Base-by-base conservation (phyloP, 345 rosid genomes). In the Lepidium africanum region DNA sequence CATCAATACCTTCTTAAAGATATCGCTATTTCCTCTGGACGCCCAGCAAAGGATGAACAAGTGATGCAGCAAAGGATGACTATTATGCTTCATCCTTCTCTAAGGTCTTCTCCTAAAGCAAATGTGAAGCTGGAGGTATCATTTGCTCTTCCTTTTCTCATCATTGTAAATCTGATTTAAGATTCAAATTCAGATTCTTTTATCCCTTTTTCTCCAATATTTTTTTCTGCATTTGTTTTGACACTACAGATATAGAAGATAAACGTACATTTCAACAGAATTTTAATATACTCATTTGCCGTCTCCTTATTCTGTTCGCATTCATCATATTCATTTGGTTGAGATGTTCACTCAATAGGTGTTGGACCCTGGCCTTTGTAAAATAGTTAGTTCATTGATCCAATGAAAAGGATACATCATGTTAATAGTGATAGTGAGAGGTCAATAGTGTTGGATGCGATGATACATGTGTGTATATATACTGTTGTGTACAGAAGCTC, bases 131-230 rank as follows among this genome's bases (percentile, higher is more conserved):
- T 62, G 69, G 74, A 74, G 78, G 78, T 67, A 67, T 61, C 59
- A 53, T 46, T 67, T 53, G 19, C 48, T 59, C 21, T 67, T 67
- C 42, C 53, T 74, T 52, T 67, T 74, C 47, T 61, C 25, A 68
- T 45, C 67, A 67, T 53, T 68, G 78, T 75, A 75, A 69, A 74
- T 67, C 65, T 67, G 69, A 54, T 60, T 30, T 49, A 61, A 54
- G 70, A 47, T 69, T 56, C 37, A 54, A 25, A 63, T 75, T 68
- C 63, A 59, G 73, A 74, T 67, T 68, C 70, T 75, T 74, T 75
- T 43, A 17, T 67, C 10, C 37, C 56, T 47, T 74, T 74, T 51
- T 73, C 47, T 59, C 30, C 72, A 50, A 73, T 49, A 58, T 41
- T 23, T 21, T 62, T 36, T 67, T 61, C 50, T 55, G 23, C 59